A percentile compares a stretch with the other conserved stretches of the same genome.
These are phyloP conservation scores for Beta macrorhiza DNA, from an alignment of 179 eudicot species.

Conservation along the genomic window DNA sequence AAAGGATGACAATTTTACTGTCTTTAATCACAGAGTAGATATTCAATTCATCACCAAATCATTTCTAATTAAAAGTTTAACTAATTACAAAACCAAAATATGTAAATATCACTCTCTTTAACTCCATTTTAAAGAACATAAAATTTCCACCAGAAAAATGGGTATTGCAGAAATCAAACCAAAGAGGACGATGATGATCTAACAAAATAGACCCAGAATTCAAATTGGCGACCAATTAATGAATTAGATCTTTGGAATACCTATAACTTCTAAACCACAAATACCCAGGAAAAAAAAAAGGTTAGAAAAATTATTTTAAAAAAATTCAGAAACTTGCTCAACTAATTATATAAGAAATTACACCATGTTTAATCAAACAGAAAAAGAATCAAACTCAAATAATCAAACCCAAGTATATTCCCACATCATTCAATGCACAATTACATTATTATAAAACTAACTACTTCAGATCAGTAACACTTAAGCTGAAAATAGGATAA, in stretches of 20 bases:
- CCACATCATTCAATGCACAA: conserved; percentile 13
- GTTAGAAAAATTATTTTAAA: neutral
- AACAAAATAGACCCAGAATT: neutral
- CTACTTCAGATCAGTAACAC: conserved; percentile 31
- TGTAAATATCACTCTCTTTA: neutral
- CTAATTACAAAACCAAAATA: neutral
- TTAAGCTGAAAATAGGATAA: conserved; percentile 9
- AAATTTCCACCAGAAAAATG: neutral
- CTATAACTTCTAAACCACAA: neutral
- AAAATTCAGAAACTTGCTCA: neutral
- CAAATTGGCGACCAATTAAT: neutral
- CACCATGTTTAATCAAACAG: conserved; percentile 9
- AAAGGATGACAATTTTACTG: neutral
- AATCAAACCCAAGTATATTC: neutral
- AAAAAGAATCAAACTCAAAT: conserved; percentile 9
- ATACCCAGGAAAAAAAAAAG: neutral
- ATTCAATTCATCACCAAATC: neutral
- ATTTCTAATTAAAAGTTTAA: neutral
- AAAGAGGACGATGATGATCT: neutral
- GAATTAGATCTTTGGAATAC: neutral
- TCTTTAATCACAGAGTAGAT: neutral
- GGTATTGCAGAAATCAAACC: neutral
- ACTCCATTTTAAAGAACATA: neutral
- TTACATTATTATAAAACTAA: neutral
- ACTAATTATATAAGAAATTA: neutral